Conservation (phyloP, 2,329 filamentous ascomycete species). For the Trichoderma citrinoviride region DNA sequence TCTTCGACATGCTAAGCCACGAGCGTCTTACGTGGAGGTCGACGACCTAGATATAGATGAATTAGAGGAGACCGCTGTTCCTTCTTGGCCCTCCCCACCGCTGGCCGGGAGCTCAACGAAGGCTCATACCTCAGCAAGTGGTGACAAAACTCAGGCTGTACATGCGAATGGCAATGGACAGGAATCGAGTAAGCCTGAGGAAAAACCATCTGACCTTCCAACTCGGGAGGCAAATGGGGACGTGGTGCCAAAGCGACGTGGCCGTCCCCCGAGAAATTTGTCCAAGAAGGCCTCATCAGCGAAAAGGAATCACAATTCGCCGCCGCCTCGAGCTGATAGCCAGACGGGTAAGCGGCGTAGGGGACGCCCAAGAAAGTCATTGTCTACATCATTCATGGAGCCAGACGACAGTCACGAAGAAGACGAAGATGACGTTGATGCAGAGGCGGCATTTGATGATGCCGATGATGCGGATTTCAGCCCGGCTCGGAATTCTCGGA, state of each 20-base stretch:
- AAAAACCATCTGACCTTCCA: background rate
- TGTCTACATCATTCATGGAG: background rate
- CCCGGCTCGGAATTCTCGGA: slow-evolving; percentile 15
- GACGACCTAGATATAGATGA: slow-evolving; percentile 43
- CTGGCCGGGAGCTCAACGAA: slow-evolving; percentile 12
- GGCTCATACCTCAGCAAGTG: slow-evolving; percentile 36
- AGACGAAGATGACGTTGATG: slow-evolving; percentile 18
- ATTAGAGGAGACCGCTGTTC: slow-evolving; percentile 44
- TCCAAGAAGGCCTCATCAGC: slow-evolving; percentile 15
- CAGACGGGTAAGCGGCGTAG: slow-evolving; percentile 26
- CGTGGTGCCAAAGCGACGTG: slow-evolving; percentile 26
- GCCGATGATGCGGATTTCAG: slow-evolving; percentile 1
- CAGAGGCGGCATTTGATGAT: slow-evolving; percentile 24
- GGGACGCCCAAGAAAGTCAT: slow-evolving; percentile 33
- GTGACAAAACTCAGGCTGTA: slow-evolving; percentile 33
- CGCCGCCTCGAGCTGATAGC: background rate
- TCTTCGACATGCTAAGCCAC: slow-evolving; percentile 53
- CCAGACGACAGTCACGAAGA: background rate
- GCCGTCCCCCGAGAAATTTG: slow-evolving; percentile 35
- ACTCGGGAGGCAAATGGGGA: background rate
- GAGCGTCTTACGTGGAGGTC: slow-evolving; percentile 49
- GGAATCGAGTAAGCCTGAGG: background rate
- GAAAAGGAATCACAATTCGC: background rate
- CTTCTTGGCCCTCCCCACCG: background rate
- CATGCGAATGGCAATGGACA: background rate